phyloP scores from a whole-genome alignment of 2,329 filamentous ascomycete species.

The Lachnellula hyalina region DNA sequence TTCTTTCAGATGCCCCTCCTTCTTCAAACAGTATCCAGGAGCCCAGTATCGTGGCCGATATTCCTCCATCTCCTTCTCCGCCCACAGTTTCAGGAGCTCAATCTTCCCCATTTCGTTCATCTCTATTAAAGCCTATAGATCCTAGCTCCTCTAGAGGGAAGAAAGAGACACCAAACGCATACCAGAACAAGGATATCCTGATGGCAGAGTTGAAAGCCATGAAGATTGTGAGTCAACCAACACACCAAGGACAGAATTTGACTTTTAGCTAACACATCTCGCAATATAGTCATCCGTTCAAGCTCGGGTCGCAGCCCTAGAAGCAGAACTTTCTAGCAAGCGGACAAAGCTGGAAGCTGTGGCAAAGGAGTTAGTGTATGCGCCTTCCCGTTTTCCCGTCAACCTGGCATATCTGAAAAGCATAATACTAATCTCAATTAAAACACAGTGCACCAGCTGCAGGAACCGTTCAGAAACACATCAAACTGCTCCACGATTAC shows the following conservation, averaged over 20 bases:
- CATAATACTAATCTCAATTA: neutral
- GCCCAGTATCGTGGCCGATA: slow-evolving; percentile 7
- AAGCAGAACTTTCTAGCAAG: slow-evolving; percentile 27
- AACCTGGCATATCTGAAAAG: neutral
- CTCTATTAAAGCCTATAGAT: slow-evolving; percentile 1
- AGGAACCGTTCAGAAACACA: slow-evolving; percentile 55
- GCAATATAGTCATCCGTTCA: slow-evolving; percentile 30
- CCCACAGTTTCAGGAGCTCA: neutral
- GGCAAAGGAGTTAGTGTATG: slow-evolving; percentile 30
- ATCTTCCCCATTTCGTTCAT: neutral
- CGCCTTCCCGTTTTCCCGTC: neutral
- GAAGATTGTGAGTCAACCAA: slow-evolving; percentile 24
- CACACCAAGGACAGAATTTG: too few relatives aligned
- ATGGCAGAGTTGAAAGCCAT: slow-evolving; percentile 28
- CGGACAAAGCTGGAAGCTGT: slow-evolving; percentile 35
- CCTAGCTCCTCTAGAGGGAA: neutral
- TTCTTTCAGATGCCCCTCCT: neutral
- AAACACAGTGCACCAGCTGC: slow-evolving; percentile 29
- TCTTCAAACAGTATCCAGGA: slow-evolving; percentile 5
- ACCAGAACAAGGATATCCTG: slow-evolving; percentile 21
- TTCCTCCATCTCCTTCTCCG: neutral
- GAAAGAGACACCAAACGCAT: slow-evolving; percentile 1
- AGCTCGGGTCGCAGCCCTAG: slow-evolving; percentile 41
- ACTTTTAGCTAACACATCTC: slow-evolving; percentile 26
- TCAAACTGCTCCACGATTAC: slow-evolving; percentile 60